phyloP scores from a whole-genome alignment of 257 asterid species.

The Linaria vulgaris region DNA sequence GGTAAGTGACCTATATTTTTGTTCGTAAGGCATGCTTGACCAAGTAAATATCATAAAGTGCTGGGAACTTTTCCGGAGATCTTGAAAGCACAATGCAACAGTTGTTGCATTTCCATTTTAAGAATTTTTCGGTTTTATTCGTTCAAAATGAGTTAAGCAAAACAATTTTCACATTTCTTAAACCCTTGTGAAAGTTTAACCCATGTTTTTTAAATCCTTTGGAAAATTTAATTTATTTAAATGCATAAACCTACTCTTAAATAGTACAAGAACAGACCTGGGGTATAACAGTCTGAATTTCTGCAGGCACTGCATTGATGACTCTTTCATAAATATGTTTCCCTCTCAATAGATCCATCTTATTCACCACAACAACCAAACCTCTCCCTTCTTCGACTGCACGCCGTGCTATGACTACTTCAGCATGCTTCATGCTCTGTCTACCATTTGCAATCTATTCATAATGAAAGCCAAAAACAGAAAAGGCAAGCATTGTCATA shows the following conservation, averaged over 20 bases:
- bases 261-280: constrained; percentile 48
- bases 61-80: too few species aligned
- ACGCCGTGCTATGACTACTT: constrained; percentile 94
- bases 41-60: too few species aligned
- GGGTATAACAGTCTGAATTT: constrained; percentile 89
- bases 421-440: constrained; percentile 91
- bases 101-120: too few species aligned
- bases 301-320: constrained; percentile 72
- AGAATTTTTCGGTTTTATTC: too few species aligned
- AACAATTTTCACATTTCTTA: neutral
- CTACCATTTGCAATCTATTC: constrained; percentile 62
- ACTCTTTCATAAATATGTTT: constrained; percentile 54
- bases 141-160: too few species aligned
- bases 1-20: too few species aligned
- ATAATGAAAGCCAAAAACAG: too few species aligned
- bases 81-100: too few species aligned
- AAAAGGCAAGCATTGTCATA: constrained; percentile 3
- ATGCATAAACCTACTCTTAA: neutral
- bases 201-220: too few species aligned
- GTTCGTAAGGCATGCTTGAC: too few species aligned
- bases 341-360: constrained; percentile 82
- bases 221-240: neutral
- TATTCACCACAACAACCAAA: constrained; percentile 83
- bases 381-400: constrained; percentile 96
- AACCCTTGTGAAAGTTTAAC: too few species aligned